Percentiles rank a stretch among this genome's conserved stretches.
These are phyloP conservation scores for Parsonsia alboflavescens DNA, from an alignment of 257 asterid genomes.

Conservation along the genomic window DNA sequence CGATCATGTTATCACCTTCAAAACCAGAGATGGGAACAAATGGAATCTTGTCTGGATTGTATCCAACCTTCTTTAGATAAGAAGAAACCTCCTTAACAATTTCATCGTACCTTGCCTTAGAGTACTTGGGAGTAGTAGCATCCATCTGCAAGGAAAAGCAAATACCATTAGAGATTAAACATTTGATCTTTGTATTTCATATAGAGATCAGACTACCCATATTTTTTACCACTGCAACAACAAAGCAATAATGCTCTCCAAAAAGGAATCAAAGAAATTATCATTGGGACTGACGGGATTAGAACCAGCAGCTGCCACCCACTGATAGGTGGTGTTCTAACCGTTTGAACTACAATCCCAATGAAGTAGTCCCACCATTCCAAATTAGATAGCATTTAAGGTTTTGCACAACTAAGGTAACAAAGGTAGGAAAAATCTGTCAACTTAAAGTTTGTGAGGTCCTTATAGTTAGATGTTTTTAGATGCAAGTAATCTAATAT, in stretches of 20 bases:
- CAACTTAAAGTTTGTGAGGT: no score
- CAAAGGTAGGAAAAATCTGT: no score
- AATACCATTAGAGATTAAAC: neutral
- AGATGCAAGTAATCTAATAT: no score
- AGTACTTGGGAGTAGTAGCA: slow-evolving; percentile 62
- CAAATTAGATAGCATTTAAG: no score
- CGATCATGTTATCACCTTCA: slow-evolving; percentile 39
- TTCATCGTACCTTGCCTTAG: slow-evolving; percentile 57
- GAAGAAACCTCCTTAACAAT: slow-evolving; percentile 62
- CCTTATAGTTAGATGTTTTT: no score
- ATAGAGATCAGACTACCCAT: neutral
- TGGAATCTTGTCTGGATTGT: slow-evolving; percentile 62
- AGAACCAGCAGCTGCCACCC: slow-evolving; percentile 14
- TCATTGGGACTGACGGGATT: slow-evolving; percentile 7
- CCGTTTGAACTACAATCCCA: slow-evolving; percentile 12
- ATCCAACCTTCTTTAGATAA: slow-evolving; percentile 60
- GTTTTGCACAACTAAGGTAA: no score
- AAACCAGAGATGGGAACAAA: slow-evolving; percentile 64
- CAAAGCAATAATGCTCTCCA: neutral
- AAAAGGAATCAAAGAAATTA: neutral
- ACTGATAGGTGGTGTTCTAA: neutral
- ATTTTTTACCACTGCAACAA: neutral
- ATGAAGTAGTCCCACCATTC: no score
- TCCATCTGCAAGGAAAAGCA: slow-evolving; percentile 34
- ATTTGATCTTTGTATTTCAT: neutral